These are phyloP conservation scores for Dentiscutata heterogama DNA, from an alignment of 371 early-diverging fungal genomes.

Conservation along the genomic window DNA sequence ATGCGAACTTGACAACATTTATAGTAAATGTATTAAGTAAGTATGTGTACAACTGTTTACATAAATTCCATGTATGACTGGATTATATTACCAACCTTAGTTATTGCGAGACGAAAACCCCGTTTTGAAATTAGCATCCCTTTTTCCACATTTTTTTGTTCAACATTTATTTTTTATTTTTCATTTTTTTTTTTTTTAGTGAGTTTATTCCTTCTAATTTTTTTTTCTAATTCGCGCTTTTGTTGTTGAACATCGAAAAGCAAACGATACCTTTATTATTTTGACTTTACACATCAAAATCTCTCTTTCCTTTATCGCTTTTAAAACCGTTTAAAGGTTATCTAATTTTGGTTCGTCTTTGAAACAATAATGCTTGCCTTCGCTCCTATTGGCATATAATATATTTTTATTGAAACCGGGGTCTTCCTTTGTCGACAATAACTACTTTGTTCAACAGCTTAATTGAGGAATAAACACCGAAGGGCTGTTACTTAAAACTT, in stretches of 20 bases:
- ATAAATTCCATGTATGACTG: too few species aligned
- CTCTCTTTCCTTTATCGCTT: neutral
- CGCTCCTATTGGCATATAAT: slow-evolving; percentile 9
- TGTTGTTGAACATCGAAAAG: slow-evolving; percentile 42
- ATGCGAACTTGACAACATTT: neutral
- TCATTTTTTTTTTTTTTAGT: neutral
- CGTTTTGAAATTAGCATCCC: neutral
- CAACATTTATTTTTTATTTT: neutral
- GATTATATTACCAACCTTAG: too few species aligned
- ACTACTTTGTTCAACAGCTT: slow-evolving; percentile 5
- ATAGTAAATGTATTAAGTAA: too few species aligned
- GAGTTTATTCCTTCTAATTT: slow-evolving; percentile 5
- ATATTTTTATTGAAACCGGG: slow-evolving; percentile 5
- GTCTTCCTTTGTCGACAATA: slow-evolving; percentile 6
- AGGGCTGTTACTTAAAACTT: too few species aligned
- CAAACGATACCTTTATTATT: slow-evolving; percentile 17
- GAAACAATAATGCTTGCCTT: slow-evolving; percentile 33
- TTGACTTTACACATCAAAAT: neutral
- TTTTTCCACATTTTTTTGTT: neutral
- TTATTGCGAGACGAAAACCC: neutral
- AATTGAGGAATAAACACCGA: neutral
- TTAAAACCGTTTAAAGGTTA: neutral
- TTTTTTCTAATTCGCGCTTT: slow-evolving; percentile 1
- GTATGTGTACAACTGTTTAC: too few species aligned
- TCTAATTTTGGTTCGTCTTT: neutral